Evolutionary conservation across 179 eudicot species (phyloP), one percentile per base, ranked within the genome.

Genomic region (Monotropa hypopitys): DNA sequence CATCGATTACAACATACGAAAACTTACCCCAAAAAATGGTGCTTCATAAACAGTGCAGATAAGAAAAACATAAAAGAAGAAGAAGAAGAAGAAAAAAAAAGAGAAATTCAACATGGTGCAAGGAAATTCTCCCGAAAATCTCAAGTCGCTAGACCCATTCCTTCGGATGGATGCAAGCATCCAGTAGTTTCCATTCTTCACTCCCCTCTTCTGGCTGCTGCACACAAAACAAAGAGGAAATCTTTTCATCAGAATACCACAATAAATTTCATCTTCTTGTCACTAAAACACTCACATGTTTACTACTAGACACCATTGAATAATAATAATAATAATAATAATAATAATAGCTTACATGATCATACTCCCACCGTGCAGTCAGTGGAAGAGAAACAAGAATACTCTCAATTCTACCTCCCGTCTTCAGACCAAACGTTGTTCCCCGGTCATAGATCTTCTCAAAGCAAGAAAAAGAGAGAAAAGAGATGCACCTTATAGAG

Each of bases 351-450:
- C 87, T 90, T 85, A 94, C 97, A 79, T 91, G 98, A 81, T 90
- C 97, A 68, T 94, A 94, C 81, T 94, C 98, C 98, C 98, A 94
- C 42, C 97, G 92, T 59, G 94, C 90, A 63, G 86, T 84, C 61
- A 94, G 84, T 35, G 97, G 98, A 81, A 92, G 92, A 70, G 98
- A 94, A 73, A 94, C 98, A 72, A 94, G 87, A 80, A 94, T 92
- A 80, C 98, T 92, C 84, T 94, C 97, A 74, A 94, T 92, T 72
- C 98, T 82, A 38, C 98, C 98, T 72, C 98, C 98, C 4, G 98
- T 94, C 85, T 94, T 94, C 76, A 94, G 91, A 63, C 98, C 98
- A 74, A 94, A 94, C 69, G 97, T 94, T 66, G 98, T 94, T 75
- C 98, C 97, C 66, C 98, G 86, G 73, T 94, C 98, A 79, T 94